Percentiles rank a stretch among this genome's conserved stretches.
phyloP scores from a whole-genome alignment of 306 rosid species.

The Glycine soja region DNA sequence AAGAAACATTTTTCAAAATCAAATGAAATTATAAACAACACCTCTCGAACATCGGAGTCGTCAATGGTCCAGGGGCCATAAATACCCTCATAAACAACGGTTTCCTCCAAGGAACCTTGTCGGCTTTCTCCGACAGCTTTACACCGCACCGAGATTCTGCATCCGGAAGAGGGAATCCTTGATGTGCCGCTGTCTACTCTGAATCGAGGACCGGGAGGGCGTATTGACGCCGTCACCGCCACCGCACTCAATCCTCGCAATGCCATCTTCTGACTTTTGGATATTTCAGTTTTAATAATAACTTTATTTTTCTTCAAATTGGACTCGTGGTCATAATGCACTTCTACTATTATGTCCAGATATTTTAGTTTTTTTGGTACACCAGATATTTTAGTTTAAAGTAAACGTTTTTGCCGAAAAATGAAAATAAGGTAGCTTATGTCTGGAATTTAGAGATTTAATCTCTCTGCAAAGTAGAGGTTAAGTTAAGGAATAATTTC shows the following conservation, averaged over 20 bases:
- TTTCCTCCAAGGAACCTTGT: slow-evolving; percentile 45
- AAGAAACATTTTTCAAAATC: too few relatives aligned
- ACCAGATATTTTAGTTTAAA: too few relatives aligned
- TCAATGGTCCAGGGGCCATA: slow-evolving; percentile 94
- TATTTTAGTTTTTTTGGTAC: too few relatives aligned
- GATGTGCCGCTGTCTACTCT: slow-evolving; percentile 16
- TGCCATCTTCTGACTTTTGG: slow-evolving; percentile 35
- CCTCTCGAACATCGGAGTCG: slow-evolving; percentile 80
- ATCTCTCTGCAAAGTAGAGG: too few relatives aligned
- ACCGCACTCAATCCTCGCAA: slow-evolving; percentile 46
- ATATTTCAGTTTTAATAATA: slow-evolving; percentile 3
- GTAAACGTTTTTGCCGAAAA: too few relatives aligned
- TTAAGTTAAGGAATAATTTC: too few relatives aligned
- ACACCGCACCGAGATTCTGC: slow-evolving; percentile 50
- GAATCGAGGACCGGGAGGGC: slow-evolving; percentile 17
- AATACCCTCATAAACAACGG: slow-evolving; percentile 66
- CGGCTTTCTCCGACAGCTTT: slow-evolving; percentile 65
- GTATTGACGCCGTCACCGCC: slow-evolving; percentile 25
- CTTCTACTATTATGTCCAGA: neutral
- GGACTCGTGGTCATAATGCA: neutral
- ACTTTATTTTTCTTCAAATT: neutral
- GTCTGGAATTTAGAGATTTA: too few relatives aligned
- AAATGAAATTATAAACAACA: too few relatives aligned
- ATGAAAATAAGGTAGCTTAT: too few relatives aligned
- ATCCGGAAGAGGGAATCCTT: slow-evolving; percentile 28